Conservation (phyloP, 164 flowering plant species). For the Akebia trifoliata region DNA sequence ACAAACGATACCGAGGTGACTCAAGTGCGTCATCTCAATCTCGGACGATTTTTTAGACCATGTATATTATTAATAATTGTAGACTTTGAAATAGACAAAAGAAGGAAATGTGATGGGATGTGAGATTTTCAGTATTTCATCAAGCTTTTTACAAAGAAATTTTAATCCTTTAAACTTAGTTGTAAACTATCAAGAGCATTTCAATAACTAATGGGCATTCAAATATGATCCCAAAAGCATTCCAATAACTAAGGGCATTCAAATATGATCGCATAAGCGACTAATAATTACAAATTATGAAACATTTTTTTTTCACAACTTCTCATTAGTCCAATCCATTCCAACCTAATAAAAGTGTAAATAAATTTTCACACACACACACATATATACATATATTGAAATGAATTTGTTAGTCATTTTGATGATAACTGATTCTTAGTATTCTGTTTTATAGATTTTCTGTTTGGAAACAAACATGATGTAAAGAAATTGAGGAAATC, state of each 20-base stretch:
- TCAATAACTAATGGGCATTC: background rate
- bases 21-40: too few relatives aligned
- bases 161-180: too few relatives aligned
- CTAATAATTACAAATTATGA: background rate
- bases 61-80: too few relatives aligned
- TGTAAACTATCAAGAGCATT: background rate
- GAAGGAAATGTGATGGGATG: too few relatives aligned
- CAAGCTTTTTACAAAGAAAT: too few relatives aligned
- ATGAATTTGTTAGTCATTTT: background rate
- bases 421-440: background rate
- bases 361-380: too few relatives aligned
- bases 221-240: slow-evolving; percentile 1
- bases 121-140: too few relatives aligned
- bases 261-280: background rate
- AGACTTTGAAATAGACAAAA: too few relatives aligned
- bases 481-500: slow-evolving; percentile 1
- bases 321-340: background rate
- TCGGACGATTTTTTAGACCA: too few relatives aligned
- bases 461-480: background rate
- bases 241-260: background rate
- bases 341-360: too few relatives aligned
- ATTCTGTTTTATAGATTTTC: background rate
- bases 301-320: background rate
- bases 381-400: too few relatives aligned
- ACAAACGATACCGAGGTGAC: too few relatives aligned